Base-by-base conservation (phyloP, 768 basidiomycete genomes). In the Tricholoma matsutake region DNA sequence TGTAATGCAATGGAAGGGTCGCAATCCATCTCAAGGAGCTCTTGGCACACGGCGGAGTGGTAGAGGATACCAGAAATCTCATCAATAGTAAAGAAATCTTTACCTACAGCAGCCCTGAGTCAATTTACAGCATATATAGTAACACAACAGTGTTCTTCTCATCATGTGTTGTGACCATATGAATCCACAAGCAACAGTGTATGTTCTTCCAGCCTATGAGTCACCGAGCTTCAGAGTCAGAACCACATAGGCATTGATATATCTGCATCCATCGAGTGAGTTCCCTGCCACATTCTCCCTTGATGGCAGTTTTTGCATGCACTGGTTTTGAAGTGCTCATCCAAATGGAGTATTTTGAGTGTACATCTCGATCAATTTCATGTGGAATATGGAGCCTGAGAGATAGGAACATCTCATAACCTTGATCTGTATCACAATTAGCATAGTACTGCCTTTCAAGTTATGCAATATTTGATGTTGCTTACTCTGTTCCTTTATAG, bases 161-260 rank as follows among this genome's bases (percentile, higher is more conserved):
- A n/a, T n/a, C n/a, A n/a, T n/a, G n/a, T n/a, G n/a, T n/a, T n/a
- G n/a, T n/a, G n/a, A n/a, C n/a, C n/a, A n/a, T n/a, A n/a, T n/a
- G n/a, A n/a, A n/a, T n/a, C n/a, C n/a, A n/a, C n/a, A n/a, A n/a
- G n/a, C n/a, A n/a, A n/a, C n/a, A n/a, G n/a, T n/a, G n/a, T n/a
- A n/a, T n/a, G n/a, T n/a, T n/a, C n/a, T n/a, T 61, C 63, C 49
- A 67, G 55, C 66, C 68, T 56, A 59, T 18, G 55, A 49, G 43
- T 66, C 66, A 2, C 65, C 64, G 14, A 68, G 64, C 39, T 56
- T 58, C 66, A 63, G 68, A 11, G 65, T 60, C 32, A 68, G n/a
- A n/a, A n/a, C n/a, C n/a, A n/a, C n/a, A n/a, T n/a, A n/a, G n/a
- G n/a, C n/a, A n/a, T n/a, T n/a, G 37, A 39, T 39, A 39, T 39